phyloP scores from a whole-genome alignment of 1,139 yeast genomes.

The Spathaspora jeffriesii region DNA sequence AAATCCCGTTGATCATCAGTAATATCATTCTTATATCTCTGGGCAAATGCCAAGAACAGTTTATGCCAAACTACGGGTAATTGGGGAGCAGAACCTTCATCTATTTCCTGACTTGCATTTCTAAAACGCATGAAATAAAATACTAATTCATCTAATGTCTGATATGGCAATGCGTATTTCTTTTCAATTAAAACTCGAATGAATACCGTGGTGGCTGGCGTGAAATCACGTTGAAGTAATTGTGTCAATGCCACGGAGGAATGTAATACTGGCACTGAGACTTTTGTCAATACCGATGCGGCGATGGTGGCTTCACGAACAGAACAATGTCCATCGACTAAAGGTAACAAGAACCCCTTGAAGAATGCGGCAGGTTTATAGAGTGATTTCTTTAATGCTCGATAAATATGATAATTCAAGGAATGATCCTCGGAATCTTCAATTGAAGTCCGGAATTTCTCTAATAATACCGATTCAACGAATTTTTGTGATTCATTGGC shows the following conservation, averaged over 20 bases:
- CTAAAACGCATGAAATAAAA: conserved; percentile 93
- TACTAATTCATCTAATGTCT: conserved; percentile 94
- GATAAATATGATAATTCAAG: conserved; percentile 86
- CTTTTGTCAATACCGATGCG: conserved; percentile 85
- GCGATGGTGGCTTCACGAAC: conserved; percentile 95
- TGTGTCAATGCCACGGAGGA: conserved; percentile 94
- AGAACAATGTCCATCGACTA: conserved; percentile 82
- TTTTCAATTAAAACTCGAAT: conserved; percentile 88
- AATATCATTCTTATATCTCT: conserved; percentile 93
- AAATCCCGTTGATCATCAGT: conserved; percentile 98
- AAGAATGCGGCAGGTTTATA: conserved; percentile 98
- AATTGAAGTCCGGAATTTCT: conserved; percentile 81
- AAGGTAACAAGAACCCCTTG: conserved; percentile 92
- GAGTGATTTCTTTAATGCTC: conserved; percentile 87
- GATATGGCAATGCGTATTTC: conserved; percentile 95
- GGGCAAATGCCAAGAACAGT: conserved; percentile 91
- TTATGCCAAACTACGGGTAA: conserved; percentile 98
- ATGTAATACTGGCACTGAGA: conserved; percentile 92
- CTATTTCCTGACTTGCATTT: conserved; percentile 43
- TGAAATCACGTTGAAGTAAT: conserved; percentile 78
- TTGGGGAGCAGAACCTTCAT: conserved; percentile 51
- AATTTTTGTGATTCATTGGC: conserved; percentile 90
- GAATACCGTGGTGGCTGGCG: conserved; percentile 88
- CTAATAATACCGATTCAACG: conserved; percentile 72
- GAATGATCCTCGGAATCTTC: conserved; percentile 73